Conservation (phyloP, 2,329 filamentous ascomycete species). For the Alternaria viburni region DNA sequence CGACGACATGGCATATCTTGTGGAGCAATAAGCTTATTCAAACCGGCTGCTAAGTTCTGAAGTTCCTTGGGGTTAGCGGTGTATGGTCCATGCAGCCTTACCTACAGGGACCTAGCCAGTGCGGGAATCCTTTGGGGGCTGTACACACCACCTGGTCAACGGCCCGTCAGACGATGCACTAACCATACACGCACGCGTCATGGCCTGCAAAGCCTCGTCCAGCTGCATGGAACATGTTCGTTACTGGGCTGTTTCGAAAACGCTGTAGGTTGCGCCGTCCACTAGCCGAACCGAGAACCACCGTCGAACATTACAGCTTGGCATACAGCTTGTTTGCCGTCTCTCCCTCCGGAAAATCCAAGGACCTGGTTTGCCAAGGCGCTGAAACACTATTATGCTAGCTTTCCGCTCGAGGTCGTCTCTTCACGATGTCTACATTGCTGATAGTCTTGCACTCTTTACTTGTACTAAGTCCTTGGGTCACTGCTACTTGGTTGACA, state of each 20-base stretch:
- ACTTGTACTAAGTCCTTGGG: neutral
- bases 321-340: constrained; percentile 8
- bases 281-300: constrained; percentile 20
- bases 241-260: constrained; percentile 14
- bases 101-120: constrained; percentile 22
- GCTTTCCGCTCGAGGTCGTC: constrained; percentile 12
- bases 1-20: constrained; percentile 6
- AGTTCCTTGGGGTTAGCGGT: constrained; percentile 30
- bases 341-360: constrained; percentile 7
- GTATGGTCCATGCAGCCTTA: constrained; percentile 38
- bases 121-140: constrained; percentile 22
- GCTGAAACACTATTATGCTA: constrained; percentile 4
- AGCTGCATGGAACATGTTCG: constrained; percentile 29
- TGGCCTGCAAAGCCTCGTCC: constrained; percentile 31
- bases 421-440: constrained; percentile 7
- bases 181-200: constrained; percentile 23
- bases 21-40: constrained; percentile 39
- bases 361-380: constrained; percentile 12
- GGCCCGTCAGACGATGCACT: constrained; percentile 24
- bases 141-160: constrained; percentile 17
- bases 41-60: constrained; percentile 18
- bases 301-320: constrained; percentile 10
- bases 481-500: neutral
- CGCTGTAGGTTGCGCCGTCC: constrained; percentile 19
- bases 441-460: neutral